Evolutionary conservation across 176 grass and related monocot genomes (phyloP).

Genomic region (Alloteropsis semialata): DNA sequence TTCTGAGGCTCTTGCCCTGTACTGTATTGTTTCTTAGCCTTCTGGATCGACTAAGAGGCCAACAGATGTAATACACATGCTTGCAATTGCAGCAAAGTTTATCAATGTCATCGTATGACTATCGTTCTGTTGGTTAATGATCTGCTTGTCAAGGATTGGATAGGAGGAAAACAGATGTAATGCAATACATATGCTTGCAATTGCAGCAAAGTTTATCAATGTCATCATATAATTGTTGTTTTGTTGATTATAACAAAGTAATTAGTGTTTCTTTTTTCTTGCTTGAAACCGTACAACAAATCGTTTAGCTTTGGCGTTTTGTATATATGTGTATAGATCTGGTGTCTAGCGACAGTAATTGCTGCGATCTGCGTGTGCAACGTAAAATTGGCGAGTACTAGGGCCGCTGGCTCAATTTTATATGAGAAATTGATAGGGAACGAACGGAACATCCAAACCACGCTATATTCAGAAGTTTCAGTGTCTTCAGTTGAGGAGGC

Average conservation of each 20-base stretch:
- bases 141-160: too few relatives aligned
- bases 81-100: background rate
- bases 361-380: too few relatives aligned
- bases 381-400: too few relatives aligned
- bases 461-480: too few relatives aligned
- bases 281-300: too few relatives aligned
- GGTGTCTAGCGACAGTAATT: too few relatives aligned
- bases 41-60: background rate
- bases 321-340: too few relatives aligned
- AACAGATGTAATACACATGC: background rate
- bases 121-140: background rate
- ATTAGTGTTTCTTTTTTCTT: background rate
- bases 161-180: background rate
- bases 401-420: too few relatives aligned
- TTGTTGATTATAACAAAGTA: background rate
- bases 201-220: background rate
- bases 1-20: background rate
- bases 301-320: too few relatives aligned
- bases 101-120: background rate
- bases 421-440: too few relatives aligned
- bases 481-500: too few relatives aligned
- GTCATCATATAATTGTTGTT: background rate
- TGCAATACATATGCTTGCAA: background rate
- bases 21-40: background rate
- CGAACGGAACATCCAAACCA: too few relatives aligned